phyloP scores from a whole-genome alignment of 2,329 filamentous ascomycete species.

The Microsporum canis region DNA sequence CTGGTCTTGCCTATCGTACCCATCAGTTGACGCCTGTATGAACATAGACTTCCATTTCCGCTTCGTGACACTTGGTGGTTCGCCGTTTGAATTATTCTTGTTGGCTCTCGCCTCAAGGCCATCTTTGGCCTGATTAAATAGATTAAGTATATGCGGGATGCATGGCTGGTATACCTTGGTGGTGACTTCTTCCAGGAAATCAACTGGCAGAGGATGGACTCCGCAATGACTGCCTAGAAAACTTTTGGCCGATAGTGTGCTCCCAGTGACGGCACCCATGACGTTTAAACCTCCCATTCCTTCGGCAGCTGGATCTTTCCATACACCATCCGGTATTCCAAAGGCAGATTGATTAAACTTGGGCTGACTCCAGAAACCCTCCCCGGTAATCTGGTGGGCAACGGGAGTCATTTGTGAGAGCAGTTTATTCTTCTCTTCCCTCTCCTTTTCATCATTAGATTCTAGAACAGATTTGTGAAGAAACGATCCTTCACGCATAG shows the following conservation, averaged over 20 bases:
- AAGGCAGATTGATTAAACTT: slow-evolving; percentile 5
- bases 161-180: slow-evolving; percentile 25
- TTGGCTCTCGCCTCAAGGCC: background rate
- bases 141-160: slow-evolving; percentile 23
- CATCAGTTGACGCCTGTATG: slow-evolving; percentile 24
- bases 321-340: slow-evolving; percentile 10
- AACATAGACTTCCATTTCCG: slow-evolving; percentile 24
- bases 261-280: slow-evolving; percentile 22
- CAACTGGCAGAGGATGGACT: slow-evolving; percentile 20
- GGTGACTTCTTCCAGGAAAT: slow-evolving; percentile 23
- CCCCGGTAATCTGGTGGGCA: slow-evolving; percentile 23
- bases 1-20: slow-evolving; percentile 21
- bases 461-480: slow-evolving; percentile 20
- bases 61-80: slow-evolving; percentile 13
- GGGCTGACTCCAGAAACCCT: slow-evolving; percentile 13
- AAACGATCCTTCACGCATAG: slow-evolving; percentile 20
- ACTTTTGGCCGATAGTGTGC: slow-evolving; percentile 25
- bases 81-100: background rate
- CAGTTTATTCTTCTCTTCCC: slow-evolving; percentile 15
- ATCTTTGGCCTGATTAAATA: slow-evolving; percentile 19
- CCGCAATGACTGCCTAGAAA: slow-evolving; percentile 24
- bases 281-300: slow-evolving; percentile 25
- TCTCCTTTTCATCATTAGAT: slow-evolving; percentile 15
- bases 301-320: slow-evolving; percentile 17
- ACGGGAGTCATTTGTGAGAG: slow-evolving; percentile 21